These are phyloP conservation scores for Backusella morwellensis DNA, from an alignment of 192 early-diverging fungal species.

Conservation along the genomic window DNA sequence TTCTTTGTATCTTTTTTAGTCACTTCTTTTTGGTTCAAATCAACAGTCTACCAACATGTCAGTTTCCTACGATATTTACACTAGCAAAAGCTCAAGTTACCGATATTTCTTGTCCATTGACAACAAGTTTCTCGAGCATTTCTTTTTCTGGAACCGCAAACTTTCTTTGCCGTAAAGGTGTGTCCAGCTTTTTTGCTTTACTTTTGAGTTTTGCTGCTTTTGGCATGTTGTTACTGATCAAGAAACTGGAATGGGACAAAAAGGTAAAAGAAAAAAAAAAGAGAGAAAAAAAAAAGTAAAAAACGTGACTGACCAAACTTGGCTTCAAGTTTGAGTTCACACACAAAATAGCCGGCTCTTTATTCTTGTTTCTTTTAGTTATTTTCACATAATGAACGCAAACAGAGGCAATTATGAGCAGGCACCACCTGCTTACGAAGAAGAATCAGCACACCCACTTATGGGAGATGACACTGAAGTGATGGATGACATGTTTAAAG, in stretches of 20 bases:
- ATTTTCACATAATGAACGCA: background rate
- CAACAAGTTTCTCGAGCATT: slow-evolving; percentile 21
- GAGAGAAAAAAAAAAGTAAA: background rate
- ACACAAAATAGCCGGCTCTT: background rate
- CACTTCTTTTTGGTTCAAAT: background rate
- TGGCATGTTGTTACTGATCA: slow-evolving; percentile 8
- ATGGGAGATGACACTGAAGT: slow-evolving; percentile 4
- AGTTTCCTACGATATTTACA: background rate
- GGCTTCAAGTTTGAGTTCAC: background rate
- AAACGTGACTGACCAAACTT: background rate
- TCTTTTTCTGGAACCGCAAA: slow-evolving; percentile 24
- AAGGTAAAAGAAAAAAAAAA: background rate
- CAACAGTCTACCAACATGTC: background rate
- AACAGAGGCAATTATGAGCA: background rate
- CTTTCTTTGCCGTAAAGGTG: slow-evolving; percentile 14
- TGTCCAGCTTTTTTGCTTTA: slow-evolving; percentile 1
- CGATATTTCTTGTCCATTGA: background rate
- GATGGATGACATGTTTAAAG: slow-evolving; percentile 34
- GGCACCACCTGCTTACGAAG: slow-evolving; percentile 33
- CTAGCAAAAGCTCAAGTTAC: background rate
- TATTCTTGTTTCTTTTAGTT: background rate
- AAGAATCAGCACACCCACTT: slow-evolving; percentile 23
- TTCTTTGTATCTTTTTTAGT: slow-evolving; percentile 40
- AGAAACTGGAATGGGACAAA: background rate
- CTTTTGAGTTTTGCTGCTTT: slow-evolving; percentile 4